Base-by-base conservation (phyloP, 2,329 filamentous ascomycete species). In the Talaromyces sp. region DNA sequence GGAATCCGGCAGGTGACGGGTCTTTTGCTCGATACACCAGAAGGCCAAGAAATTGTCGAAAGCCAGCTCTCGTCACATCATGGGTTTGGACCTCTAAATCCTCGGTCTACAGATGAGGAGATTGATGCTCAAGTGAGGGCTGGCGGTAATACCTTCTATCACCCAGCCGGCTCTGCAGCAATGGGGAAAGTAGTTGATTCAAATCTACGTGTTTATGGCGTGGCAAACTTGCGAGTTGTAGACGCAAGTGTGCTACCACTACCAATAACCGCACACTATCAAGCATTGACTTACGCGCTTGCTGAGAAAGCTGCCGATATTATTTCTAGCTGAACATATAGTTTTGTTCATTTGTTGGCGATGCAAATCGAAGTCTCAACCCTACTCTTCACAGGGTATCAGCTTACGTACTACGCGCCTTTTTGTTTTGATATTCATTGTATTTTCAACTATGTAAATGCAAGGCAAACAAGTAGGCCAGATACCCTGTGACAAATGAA, bases 171-270 rank as follows among this genome's bases (percentile, higher is more conserved):
- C 9, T 62, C 63, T 5, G 57, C 52, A 25, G 66, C 66, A 8
- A 68, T 69, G 68, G 67, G 68, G 17, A 67, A 62, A 31, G 68
- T 64, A 5, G 62, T 70, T 11, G 69, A 69, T 39, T 65, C 61
- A 6, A 47, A 67, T 19, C 47, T 69, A 7, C 61, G 68, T 4
- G 67, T 71, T 4, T 41, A 67, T 22, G 70, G 70, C 0, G 68
- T 73, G 10, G 56, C 70, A 5, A 67, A 66, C 1, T 39, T 74
- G 19, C 63, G 71, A 7, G 66, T 74, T 45, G 72, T 71, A 0
- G 71, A 73, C 64, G 70, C 72, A 0, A 74, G 72, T 62, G 67
- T 73, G 2, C n/a, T 73, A 17, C 72, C 71, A 1, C 22, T 69
- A 1, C 62, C 70, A 0, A 11, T 72, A 0, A 62, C 62, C 8